Percentiles rank a stretch among this genome's conserved stretches.
These are phyloP conservation scores for Phalaenopsis aphrodite DNA, from an alignment of 106 monocot genomes.

Conservation along the genomic window DNA sequence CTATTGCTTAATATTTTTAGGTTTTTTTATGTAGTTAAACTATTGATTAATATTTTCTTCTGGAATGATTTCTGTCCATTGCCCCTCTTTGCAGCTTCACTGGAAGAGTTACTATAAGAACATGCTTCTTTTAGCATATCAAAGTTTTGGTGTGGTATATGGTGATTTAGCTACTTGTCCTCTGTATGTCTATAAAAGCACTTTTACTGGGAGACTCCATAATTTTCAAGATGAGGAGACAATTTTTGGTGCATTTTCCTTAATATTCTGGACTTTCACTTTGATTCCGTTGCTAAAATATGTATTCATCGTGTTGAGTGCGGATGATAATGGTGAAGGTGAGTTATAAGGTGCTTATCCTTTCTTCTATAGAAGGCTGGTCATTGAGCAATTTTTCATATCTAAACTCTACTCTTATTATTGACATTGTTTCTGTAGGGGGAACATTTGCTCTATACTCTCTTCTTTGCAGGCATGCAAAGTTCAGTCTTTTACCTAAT, in stretches of 20 bases:
- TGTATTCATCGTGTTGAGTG: conserved; percentile 63
- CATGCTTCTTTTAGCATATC: conserved; percentile 81
- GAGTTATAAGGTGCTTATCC: conserved; percentile 1
- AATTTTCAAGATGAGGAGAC: conserved; percentile 63
- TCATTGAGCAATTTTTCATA: neutral
- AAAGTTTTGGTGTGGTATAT: conserved; percentile 95
- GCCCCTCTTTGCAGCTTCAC: conserved; percentile 27
- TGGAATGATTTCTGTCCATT: neutral
- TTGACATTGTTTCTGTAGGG: conserved; percentile 27
- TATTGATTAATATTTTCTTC: neutral
- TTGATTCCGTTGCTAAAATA: conserved; percentile 78
- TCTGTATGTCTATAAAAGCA: conserved; percentile 82
- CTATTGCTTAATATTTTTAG: neutral
- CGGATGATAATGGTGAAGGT: conserved; percentile 99
- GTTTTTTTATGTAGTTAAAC: conserved; percentile 15
- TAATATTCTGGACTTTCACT: conserved; percentile 91
- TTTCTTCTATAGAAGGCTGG: neutral
- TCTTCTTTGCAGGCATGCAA: conserved; percentile 87
- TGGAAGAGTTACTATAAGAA: conserved; percentile 37
- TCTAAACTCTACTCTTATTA: conserved; percentile 4
- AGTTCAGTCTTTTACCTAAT: conserved; percentile 86
- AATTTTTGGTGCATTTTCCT: conserved; percentile 69
- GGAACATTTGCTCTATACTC: conserved; percentile 92
- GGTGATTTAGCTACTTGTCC: conserved; percentile 88
- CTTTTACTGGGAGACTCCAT: conserved; percentile 53